Percentiles rank a stretch among this genome's conserved stretches.
phyloP scores from a whole-genome alignment of 1,284 basidiomycete genomes.

The Grifola frondosa region DNA sequence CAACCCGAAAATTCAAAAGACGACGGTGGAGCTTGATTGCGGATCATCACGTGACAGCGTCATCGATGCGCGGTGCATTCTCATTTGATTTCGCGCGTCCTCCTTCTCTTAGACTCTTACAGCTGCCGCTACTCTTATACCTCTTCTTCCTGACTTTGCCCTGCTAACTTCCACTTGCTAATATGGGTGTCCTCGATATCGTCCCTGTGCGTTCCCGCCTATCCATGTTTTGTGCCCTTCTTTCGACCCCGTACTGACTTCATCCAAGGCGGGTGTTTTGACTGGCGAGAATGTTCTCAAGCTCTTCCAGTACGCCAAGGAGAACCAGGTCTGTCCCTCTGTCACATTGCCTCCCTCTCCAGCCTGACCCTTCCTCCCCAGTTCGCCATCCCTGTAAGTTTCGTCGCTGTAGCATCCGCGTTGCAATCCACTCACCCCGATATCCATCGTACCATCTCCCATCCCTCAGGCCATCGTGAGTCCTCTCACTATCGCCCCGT shows the following conservation, averaged over 20 bases:
- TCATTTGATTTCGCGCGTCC: background rate
- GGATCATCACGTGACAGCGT: too few relatives aligned
- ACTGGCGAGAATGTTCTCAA: slow-evolving; percentile 87
- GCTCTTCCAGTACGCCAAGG: slow-evolving; percentile 85
- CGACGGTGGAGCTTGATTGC: too few relatives aligned
- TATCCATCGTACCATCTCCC: slow-evolving; percentile 10
- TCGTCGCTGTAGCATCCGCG: background rate
- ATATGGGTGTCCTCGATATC: slow-evolving; percentile 70
- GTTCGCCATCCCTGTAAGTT: slow-evolving; percentile 85
- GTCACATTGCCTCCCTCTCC: background rate
- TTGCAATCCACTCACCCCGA: slow-evolving; percentile 2
- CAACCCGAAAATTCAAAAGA: too few relatives aligned
- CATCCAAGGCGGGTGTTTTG: slow-evolving; percentile 77
- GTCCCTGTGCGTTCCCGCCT: slow-evolving; percentile 55
- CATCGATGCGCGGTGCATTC: slow-evolving; percentile 12
- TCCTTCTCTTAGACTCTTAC: slow-evolving; percentile 15
- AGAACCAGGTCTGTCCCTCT: slow-evolving; percentile 63
- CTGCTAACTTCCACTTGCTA: slow-evolving; percentile 5
- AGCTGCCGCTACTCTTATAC: too few relatives aligned
- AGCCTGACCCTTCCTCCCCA: slow-evolving; percentile 29
- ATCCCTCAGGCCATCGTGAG: slow-evolving; percentile 73
- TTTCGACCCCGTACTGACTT: slow-evolving; percentile 6
- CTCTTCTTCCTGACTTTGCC: slow-evolving; percentile 15
- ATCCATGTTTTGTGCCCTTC: slow-evolving; percentile 1
- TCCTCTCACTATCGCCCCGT: slow-evolving; percentile 20